A percentile compares a stretch with the other conserved stretches of the same genome.
These are phyloP conservation scores for Wickerhamiella azyma DNA, from an alignment of 805 yeast genomes.

Conservation along the genomic window DNA sequence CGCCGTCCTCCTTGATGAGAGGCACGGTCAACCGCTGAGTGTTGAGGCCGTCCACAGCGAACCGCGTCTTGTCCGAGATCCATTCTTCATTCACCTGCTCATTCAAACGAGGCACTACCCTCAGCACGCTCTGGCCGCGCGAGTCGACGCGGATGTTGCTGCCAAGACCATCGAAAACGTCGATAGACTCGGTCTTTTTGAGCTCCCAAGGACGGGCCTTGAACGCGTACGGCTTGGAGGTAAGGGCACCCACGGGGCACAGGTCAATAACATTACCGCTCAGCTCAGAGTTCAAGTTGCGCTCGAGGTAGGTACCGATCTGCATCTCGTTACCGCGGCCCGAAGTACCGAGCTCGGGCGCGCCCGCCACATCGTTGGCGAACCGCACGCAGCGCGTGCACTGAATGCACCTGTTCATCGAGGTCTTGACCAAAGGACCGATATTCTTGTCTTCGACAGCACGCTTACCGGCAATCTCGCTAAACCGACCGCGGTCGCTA, in stretches of 20 bases:
- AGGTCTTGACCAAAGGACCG: conserved; percentile 79
- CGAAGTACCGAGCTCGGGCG: conserved; percentile 76
- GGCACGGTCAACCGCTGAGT: conserved; percentile 79
- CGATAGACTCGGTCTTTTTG: conserved; percentile 76
- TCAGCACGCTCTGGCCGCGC: conserved; percentile 76
- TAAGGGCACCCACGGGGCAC: conserved; percentile 87
- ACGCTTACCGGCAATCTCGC: conserved; percentile 70
- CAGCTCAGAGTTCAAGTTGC: conserved; percentile 71
- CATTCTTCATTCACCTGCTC: conserved; percentile 85
- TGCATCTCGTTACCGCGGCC: conserved; percentile 90
- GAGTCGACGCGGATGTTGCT: conserved; percentile 75
- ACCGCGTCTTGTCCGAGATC: conserved; percentile 79
- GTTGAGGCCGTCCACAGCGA: conserved; percentile 73
- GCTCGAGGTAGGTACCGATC: conserved; percentile 77
- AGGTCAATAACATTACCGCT: conserved; percentile 78
- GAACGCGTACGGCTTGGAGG: conserved; percentile 85
- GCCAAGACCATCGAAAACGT: conserved; percentile 72
- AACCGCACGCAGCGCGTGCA: conserved; percentile 86
- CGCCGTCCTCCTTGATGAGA: conserved; percentile 52
- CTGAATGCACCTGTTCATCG: conserved; percentile 86
- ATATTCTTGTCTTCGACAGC: conserved; percentile 84
- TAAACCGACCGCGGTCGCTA: conserved; percentile 72
- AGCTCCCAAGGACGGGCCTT: conserved; percentile 89
- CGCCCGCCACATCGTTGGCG: conserved; percentile 84
- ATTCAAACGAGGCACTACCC: conserved; percentile 72